These are phyloP conservation scores for Penicillium flavigenum DNA, from an alignment of 495 filamentous ascomycete species.

Conservation along the genomic window DNA sequence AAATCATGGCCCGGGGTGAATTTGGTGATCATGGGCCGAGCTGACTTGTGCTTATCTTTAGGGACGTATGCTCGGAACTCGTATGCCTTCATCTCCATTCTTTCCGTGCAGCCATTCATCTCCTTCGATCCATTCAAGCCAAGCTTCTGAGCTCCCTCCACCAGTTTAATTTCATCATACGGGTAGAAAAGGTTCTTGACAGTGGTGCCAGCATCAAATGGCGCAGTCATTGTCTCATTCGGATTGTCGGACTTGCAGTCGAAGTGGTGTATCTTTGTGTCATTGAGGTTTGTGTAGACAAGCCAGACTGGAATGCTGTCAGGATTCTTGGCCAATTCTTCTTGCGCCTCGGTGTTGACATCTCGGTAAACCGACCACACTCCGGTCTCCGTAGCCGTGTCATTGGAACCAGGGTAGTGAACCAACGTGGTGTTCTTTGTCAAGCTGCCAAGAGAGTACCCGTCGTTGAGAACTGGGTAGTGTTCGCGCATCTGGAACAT, in stretches of 20 bases:
- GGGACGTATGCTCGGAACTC: slow-evolving; percentile 67
- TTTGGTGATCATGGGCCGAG: slow-evolving; percentile 61
- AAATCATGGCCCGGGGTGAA: slow-evolving; percentile 64
- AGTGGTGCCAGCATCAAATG: slow-evolving; percentile 52
- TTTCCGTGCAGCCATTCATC: slow-evolving; percentile 56
- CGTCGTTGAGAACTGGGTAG: slow-evolving; percentile 63
- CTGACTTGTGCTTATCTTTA: slow-evolving; percentile 40
- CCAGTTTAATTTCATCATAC: slow-evolving; percentile 53
- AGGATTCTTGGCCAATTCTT: slow-evolving; percentile 40
- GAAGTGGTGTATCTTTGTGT: slow-evolving; percentile 54
- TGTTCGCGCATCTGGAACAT: slow-evolving; percentile 62
- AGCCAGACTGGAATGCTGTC: slow-evolving; percentile 62
- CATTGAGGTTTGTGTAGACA: slow-evolving; percentile 61
- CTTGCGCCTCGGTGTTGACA: slow-evolving; percentile 47
- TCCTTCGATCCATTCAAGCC: slow-evolving; percentile 43
- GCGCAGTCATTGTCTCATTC: slow-evolving; percentile 52
- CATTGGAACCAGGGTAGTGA: slow-evolving; percentile 52
- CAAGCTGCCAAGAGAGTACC: slow-evolving; percentile 54
- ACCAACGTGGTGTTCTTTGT: slow-evolving; percentile 55
- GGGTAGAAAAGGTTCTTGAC: slow-evolving; percentile 67
- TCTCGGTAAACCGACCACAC: slow-evolving; percentile 64
- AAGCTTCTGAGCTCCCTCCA: slow-evolving; percentile 35
- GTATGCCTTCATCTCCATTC: slow-evolving; percentile 53
- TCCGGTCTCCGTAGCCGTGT: slow-evolving; percentile 58
- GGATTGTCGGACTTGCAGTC: slow-evolving; percentile 50